Percentiles rank a stretch among this genome's conserved stretches.
Evolutionary conservation across 78 protist genomes (phyloP).

Genomic region (Cavenderia fasciculata): DNA sequence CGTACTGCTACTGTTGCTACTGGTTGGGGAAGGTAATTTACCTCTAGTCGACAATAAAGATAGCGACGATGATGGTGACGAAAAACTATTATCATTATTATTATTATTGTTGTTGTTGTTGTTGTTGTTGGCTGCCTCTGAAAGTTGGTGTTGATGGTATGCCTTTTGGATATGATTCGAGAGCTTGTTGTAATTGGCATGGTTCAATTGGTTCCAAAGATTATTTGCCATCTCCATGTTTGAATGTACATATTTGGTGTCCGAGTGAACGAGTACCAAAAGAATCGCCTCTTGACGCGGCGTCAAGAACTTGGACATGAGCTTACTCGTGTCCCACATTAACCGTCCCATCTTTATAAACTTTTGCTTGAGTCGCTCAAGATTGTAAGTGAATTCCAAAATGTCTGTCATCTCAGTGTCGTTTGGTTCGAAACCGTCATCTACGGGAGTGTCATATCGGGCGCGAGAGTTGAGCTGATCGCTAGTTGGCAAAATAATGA

Average conservation of each 20-base stretch:
- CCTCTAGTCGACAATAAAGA: background rate
- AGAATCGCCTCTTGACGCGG: conserved; percentile 62
- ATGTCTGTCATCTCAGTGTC: conserved; percentile 36
- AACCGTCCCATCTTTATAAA: conserved; percentile 31
- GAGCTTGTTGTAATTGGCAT: background rate
- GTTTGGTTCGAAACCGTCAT: conserved; percentile 11
- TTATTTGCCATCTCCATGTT: conserved; percentile 69
- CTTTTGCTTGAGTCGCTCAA: conserved; percentile 63
- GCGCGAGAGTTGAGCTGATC: conserved; percentile 1
- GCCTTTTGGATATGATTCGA: background rate
- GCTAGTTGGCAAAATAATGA: conserved; percentile 28
- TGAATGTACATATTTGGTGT: conserved; percentile 50
- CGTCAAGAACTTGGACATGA: conserved; percentile 45
- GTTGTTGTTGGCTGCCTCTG: background rate
- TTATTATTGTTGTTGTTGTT: background rate
- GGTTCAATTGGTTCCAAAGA: conserved; percentile 71
- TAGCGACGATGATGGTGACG: background rate
- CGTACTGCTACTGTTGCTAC: conserved; percentile 9
- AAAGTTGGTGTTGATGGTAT: background rate
- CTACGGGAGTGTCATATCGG: conserved; percentile 13
- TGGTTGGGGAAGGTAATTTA: background rate
- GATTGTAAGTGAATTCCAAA: conserved; percentile 59
- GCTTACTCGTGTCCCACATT: conserved; percentile 43
- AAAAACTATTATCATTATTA: background rate
- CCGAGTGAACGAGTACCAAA: conserved; percentile 66